Percentiles rank a stretch among this genome's conserved stretches.
phyloP scores from a whole-genome alignment of 2,329 filamentous ascomycete species.

The Claviceps africana region DNA sequence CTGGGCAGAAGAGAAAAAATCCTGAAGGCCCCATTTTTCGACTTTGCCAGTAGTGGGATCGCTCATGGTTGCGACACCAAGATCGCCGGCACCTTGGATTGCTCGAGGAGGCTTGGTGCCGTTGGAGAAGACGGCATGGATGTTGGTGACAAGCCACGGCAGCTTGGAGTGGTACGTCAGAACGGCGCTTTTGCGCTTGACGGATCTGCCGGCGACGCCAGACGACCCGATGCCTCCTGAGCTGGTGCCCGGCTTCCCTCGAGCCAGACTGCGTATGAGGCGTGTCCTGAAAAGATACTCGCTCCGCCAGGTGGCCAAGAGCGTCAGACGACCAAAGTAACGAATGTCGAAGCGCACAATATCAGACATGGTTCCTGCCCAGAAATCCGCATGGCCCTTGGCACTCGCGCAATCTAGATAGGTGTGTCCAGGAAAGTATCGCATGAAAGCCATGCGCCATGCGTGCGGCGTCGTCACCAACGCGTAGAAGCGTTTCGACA shows the following conservation, averaged over 20 bases:
- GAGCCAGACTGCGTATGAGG: conserved; percentile 63
- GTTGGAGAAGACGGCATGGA: conserved; percentile 62
- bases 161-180: conserved; percentile 78
- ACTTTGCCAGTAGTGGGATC: conserved; percentile 65
- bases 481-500: conserved; percentile 75
- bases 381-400: conserved; percentile 23
- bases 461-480: conserved; percentile 84
- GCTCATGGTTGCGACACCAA: conserved; percentile 65
- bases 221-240: conserved; percentile 37
- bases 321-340: conserved; percentile 68
- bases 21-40: conserved; percentile 69
- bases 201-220: conserved; percentile 33
- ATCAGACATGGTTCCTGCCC: conserved; percentile 35
- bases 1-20: conserved; percentile 61
- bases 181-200: conserved; percentile 57
- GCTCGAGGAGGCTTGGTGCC: conserved; percentile 64
- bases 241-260: conserved; percentile 61
- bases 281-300: conserved; percentile 86
- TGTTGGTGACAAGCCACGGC: conserved; percentile 61
- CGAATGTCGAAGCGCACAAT: conserved; percentile 57
- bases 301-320: conserved; percentile 83
- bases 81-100: conserved; percentile 69
- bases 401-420: conserved; percentile 17
- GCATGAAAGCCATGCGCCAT: conserved; percentile 84
- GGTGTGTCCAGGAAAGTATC: conserved; percentile 69